Evolutionary conservation across 805 yeast species (phyloP), one percentile per base, ranked within the genome.

Genomic region (Barnettozyma californica): DNA sequence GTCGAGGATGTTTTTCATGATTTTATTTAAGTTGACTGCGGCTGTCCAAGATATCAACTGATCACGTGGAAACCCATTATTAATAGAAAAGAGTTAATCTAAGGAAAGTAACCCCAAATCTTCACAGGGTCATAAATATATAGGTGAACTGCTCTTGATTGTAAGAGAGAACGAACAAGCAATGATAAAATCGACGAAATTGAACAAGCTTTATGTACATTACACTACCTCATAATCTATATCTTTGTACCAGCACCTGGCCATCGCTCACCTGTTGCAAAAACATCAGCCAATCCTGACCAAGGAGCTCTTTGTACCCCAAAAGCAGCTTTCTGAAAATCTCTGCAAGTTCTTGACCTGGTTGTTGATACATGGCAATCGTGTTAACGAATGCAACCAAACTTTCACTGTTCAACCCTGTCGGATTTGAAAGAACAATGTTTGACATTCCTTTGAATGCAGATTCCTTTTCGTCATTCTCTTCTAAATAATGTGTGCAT

Each of bases 391-490:
- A 81, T 36, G 71, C 65, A 21, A 78, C 71, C 46, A 86, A 66
- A 41, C 75, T 70, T 52, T 71, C 77, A 29, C 68, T 63, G 0
- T 78, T 75, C 41, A 87, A 68, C 0, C 82, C 85, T 31, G 76
- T 73, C 2, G 96, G 96, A 59, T 84, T 83, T n/a, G 67, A 63
- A 34, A 74, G 73, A 16, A 92, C 70, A 27, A 82, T 76, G 48
- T 77, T 78, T 61, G 90, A 75, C 81, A 94, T 85, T 3, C 99
- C 99, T 56, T 75, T 75, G 62, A 86, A 88, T 2, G 95, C 84
- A 10, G 90, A 76, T 53, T 87, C 95, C 67, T 94, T 94, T 65
- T 94, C 99, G 46, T 83, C 86, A 49, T 90, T 83, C 55, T 87
- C 94, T 39, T 80, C 83, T 47, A 89, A 70, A 53, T 77, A 77